Evolutionary conservation across 768 basidiomycete genomes (phyloP), one percentile per base, ranked within the genome.

Genomic region (Lyophyllum decastes): DNA sequence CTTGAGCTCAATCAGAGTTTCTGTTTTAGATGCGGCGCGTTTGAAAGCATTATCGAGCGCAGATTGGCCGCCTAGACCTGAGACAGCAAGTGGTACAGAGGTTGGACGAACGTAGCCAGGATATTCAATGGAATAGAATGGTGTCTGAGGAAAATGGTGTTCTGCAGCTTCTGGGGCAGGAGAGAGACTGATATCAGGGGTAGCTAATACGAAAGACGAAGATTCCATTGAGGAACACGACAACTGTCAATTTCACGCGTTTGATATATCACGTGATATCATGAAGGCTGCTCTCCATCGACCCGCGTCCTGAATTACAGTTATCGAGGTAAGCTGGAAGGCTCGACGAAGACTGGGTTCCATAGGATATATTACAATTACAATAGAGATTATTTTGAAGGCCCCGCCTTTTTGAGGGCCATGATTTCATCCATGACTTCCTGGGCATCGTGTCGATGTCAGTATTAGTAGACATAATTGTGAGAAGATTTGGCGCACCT

Each of bases 71-170:
- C 90, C 92, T 11, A 92, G 78, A 56, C 79, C 85, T 47, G 79
- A 74, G 44, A 94, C 70, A 1, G 88, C 92, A 17, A 77, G 62
- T 0, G 85, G 78, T 4, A 87, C 79, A 33, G 92, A 90, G 1
- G 79, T 68, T 2, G 78, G 72, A 14, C 79, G 73, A 53, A 97
- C 87, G 62, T 93, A 92, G 59, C 94, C 94, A 7, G 94, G 94
- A 74, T 94, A 96, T 71, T 97, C 95, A 59, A 96, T 78, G 4
- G 92, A 89, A 67, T 89, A 90, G 68, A 87, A 90, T 27, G 84
- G 77, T 5, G 78, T 76, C 33, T 81, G 75, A 21, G 87, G 84
- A 1, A 93, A 74, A 2, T 80, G 73, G 38, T 60, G 63, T 56
- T 74, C 78, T 26, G 72, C 68, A 34, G 77, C 74, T 57, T 49